A percentile compares a stretch with the other conserved stretches of the same genome.
Conservation (phyloP, 345 rosid genomes). For the Turritis glabra region DNA sequence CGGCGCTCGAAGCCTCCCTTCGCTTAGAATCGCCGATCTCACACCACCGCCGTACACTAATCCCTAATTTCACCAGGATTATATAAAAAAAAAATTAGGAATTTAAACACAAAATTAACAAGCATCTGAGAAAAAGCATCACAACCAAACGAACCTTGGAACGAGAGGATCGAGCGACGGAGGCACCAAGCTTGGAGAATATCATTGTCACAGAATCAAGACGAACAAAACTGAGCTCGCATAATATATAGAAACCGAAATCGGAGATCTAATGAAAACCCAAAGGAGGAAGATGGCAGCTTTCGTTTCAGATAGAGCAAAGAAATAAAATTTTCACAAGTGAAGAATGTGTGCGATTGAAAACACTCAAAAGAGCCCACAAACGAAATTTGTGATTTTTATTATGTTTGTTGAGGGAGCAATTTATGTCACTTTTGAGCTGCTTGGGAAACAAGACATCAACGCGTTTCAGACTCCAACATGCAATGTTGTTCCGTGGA, state of each 20-base stretch:
- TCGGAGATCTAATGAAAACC: slow-evolving; percentile 27
- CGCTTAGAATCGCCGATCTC: slow-evolving; percentile 42
- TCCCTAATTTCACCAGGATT: slow-evolving; percentile 31
- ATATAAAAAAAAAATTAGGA: neutral
- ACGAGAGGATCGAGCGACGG: slow-evolving; percentile 55
- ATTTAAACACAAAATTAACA: neutral
- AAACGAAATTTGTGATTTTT: slow-evolving; percentile 7
- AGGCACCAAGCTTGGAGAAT: slow-evolving; percentile 59
- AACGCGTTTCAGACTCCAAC: slow-evolving; percentile 34
- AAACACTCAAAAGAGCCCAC: neutral
- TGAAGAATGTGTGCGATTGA: slow-evolving; percentile 3
- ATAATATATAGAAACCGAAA: slow-evolving; percentile 13
- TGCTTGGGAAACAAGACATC: slow-evolving; percentile 35
- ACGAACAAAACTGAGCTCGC: slow-evolving; percentile 21
- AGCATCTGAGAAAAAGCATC: neutral
- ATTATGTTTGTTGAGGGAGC: neutral
- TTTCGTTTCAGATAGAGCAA: slow-evolving; percentile 15
- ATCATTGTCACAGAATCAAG: slow-evolving; percentile 46
- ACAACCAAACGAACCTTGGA: slow-evolving; percentile 42
- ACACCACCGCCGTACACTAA: slow-evolving; percentile 32
- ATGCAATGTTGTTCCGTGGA: slow-evolving; percentile 14
- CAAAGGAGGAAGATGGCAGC: neutral
- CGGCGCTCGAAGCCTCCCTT: slow-evolving; percentile 18
- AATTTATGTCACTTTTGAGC: neutral
- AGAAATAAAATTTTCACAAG: neutral